Evolutionary conservation across 768 basidiomycete species (phyloP), one percentile per base, ranked within the genome.

Genomic region (Pholiota molesta): DNA sequence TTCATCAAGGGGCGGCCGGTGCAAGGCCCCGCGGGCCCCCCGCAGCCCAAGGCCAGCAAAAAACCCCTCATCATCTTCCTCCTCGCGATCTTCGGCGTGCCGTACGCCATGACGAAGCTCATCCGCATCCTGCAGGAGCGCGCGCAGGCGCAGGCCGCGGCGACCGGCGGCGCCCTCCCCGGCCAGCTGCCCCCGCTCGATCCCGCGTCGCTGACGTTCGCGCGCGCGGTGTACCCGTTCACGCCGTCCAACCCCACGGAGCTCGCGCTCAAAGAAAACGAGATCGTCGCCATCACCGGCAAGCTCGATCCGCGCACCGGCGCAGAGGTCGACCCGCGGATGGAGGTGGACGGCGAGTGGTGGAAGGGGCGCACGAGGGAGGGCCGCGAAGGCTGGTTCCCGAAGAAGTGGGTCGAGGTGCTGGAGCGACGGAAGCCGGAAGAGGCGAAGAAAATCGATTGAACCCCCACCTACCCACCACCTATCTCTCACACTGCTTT

Each of bases 31-130:
- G 61, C 67, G 1, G 76, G 72, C 0, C 77, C 79, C 5, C 67
- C 60, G 23, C 65, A 74, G 16, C 86, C 87, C 2, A 89, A 86
- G 70, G 84, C 92, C 5, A 90, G 86, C 76, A 91, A 87, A 74
- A 98, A 97, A 73, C 97, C 97, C 0, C 81, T 99, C 51, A 78
- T 98, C 72, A 79, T 98, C 64, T 99, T 99, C 84, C 83, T 99
- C 66, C 85, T 98, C 61, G 94, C 96, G 28, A 87, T 97, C 60
- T 82, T 99, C 69, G 97, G 97, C 57, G 75, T 99, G 52, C 97
- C 97, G 0, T 98, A 91, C 67, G 88, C 90, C 57, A 97, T 99
- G 94, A 85, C 92, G 58, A 90, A 89, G 67, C 87, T 99, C 64
- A 88, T 99, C 69, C 86, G 84, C 61, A 76, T 94, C 17, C 83